phyloP scores from a whole-genome alignment of 2,329 filamentous ascomycete species.

The Triangularia setosa region DNA sequence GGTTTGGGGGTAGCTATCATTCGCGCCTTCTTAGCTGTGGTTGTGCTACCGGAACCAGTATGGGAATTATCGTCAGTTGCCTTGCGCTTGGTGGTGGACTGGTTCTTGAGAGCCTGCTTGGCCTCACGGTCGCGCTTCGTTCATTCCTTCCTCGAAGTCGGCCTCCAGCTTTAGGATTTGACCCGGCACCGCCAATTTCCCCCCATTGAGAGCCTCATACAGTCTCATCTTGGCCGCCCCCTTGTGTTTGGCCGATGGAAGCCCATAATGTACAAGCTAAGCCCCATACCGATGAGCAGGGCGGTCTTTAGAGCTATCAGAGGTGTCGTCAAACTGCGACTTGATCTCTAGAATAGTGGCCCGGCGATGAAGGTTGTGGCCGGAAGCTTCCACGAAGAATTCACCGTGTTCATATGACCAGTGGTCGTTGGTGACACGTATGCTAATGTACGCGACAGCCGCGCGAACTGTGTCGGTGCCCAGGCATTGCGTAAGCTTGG shows the following conservation, averaged over 20 bases:
- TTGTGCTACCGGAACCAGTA: not conserved
- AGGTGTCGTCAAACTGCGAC: constrained; percentile 38
- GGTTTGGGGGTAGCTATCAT: not conserved
- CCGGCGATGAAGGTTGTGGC: constrained; percentile 43
- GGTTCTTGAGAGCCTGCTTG: constrained; percentile 31
- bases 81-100: constrained; percentile 15
- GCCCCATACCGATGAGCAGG: constrained; percentile 60
- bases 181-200: constrained; percentile 45
- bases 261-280: constrained; percentile 59
- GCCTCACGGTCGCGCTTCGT: constrained; percentile 46
- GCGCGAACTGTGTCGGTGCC: not conserved
- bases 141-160: constrained; percentile 57
- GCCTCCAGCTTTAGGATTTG: constrained; percentile 47
- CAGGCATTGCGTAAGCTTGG: not conserved
- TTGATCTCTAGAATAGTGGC: constrained; percentile 42
- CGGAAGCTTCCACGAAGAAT: constrained; percentile 42
- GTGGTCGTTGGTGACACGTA: constrained; percentile 32
- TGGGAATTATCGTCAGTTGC: constrained; percentile 26
- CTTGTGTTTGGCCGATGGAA: constrained; percentile 54
- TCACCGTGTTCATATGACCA: constrained; percentile 41
- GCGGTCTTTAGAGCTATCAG: constrained; percentile 42
- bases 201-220: constrained; percentile 50
- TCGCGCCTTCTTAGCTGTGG: constrained; percentile 16
- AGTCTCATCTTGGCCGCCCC: constrained; percentile 56
- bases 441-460: not conserved